Evolutionary conservation across 768 basidiomycete species (phyloP), one percentile per base, ranked within the genome.

Genomic region (Xerocomellus chrysenteron): DNA sequence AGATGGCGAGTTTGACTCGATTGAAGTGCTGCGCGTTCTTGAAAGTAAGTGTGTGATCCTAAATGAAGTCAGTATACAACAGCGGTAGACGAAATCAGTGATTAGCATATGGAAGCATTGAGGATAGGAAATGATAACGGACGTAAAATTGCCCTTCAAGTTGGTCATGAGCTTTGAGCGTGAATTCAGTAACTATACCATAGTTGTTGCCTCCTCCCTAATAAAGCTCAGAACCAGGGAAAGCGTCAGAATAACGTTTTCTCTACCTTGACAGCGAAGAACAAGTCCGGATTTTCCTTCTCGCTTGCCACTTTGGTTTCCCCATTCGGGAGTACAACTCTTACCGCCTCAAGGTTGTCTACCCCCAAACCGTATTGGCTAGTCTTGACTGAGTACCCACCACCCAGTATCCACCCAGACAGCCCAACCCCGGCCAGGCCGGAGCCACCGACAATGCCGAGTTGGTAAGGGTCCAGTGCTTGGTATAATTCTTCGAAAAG

Each of bases 381-480:
- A 3, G 70, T 73, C 51, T 70, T 69, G 53, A 61, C 59, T 0
- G 74, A 72, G 59, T 69, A 76, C 5, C 75, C 76, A 17, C 74
- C 73, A 17, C 74, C 74, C 6, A 75, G 54, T 36, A 72, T 47
- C 60, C 62, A 75, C 10, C 74, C 74, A 19, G 61, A 45, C 9
- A 75, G 58, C 3, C 75, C 75, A 8, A 75, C 68, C 2, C 64
- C 70, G 1, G 48, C 21, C 16, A 57, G 21, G 5, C 58, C 58
- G 4, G 65, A 57, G 37, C 70, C 67, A 45, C 64, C 73, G 14
- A 68, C 67, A 10, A 65, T 60, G 44, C 55, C 66, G 28, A 58
- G 55, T 0, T 50, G 41, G 35, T 51, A 10, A 41, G 51, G 45
- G 4, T 36, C 45, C 37, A 73, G 45, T 5, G 9, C 47, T 2